Base-by-base conservation (phyloP, 441 rosid genomes). In the Lepidium campestre region DNA sequence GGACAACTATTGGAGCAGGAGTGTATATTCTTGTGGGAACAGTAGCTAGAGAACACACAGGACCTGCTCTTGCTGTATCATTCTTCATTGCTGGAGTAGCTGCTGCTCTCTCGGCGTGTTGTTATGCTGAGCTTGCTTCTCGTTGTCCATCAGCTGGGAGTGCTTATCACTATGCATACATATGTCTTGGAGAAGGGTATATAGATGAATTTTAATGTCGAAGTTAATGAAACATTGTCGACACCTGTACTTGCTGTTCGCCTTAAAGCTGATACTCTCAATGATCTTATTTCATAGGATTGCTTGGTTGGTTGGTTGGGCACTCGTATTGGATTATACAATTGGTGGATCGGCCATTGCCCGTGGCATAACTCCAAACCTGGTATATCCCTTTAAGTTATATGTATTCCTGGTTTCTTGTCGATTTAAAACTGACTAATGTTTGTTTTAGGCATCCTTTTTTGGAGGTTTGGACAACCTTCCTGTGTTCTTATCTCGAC, bases 71-170 rank as follows among this genome's bases (percentile, higher is more conserved):
- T 39, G 69, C 92, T 44, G 62, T 94, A 27, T 89, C 99, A 0
- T 94, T 94, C 76, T 80, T 94, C 48, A 80, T 94, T 25, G 99
- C 99, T 67, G 99, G 97, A 47, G 78, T 89, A 27, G 98, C 99
- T 10, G 90, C 99, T 23, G 94, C 97, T 65, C 90, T 94, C 40
- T 91, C 99, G 0, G 97, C 99, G 5, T 88, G 91, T 72, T 94
- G 99, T 73, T 94, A 94, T 70, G 99, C 99, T 0, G 99, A 94
- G 75, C 94, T 94, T 68, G 87, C 99, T 40, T 83, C 92, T 70
- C 87, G 96, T 0, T 94, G 97, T 58, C 99, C 99, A 3, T 94
- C 99, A 67, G 99, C 99, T 71, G 99, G 99, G 64, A 94, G 99
- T 81, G 99, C 99, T 32, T 94, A 94, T 87, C 99, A 94, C 45